Evolutionary conservation across 495 filamentous ascomycete genomes (phyloP).

Genomic region (Penicillium egyptiacum): DNA sequence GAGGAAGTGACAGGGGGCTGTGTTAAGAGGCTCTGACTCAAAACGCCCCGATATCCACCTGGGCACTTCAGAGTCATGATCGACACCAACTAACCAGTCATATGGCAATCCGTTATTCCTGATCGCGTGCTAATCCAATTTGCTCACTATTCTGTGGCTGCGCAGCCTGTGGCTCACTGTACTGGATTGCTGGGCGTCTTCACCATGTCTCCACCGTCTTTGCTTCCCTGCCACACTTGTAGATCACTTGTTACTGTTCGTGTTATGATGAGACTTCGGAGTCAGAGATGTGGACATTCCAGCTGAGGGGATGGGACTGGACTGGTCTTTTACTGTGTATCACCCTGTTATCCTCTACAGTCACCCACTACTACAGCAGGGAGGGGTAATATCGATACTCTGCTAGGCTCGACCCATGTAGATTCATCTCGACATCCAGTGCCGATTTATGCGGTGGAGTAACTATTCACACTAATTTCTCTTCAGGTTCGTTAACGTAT

Average conservation of each 20-base stretch:
- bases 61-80: not conserved
- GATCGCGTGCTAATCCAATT: not conserved
- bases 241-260: not conserved
- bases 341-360: not conserved
- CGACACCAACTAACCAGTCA: not conserved
- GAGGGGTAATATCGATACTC: constrained; percentile 1
- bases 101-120: not conserved
- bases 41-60: not conserved
- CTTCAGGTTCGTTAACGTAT: constrained; percentile 8
- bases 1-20: not conserved
- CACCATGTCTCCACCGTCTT: constrained; percentile 6
- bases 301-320: not conserved
- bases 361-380: no score
- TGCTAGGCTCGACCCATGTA: no score
- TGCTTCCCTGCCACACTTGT: not conserved
- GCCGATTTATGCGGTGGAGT: no score
- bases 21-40: not conserved
- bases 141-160: not conserved
- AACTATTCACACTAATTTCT: not conserved
- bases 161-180: constrained; percentile 11
- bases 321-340: not conserved
- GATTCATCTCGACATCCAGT: no score
- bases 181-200: not conserved
- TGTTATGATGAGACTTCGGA: not conserved
- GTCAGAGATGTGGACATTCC: not conserved